These are phyloP conservation scores for Protostelium mycophagum DNA, from an alignment of 78 protist species.

Conservation along the genomic window DNA sequence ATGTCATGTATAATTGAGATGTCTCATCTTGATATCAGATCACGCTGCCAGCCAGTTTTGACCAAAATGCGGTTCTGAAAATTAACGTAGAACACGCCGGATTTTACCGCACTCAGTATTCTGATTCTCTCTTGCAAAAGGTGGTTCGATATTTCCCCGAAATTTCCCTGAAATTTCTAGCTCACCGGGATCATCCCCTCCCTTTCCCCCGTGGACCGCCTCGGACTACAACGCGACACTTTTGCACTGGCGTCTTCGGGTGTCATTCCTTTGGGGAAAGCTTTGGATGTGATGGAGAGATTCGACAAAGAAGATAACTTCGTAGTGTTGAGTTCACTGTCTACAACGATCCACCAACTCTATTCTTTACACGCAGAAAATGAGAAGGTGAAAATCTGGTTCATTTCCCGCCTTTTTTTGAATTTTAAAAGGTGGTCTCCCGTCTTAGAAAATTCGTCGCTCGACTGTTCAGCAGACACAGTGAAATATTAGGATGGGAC, in stretches of 20 bases:
- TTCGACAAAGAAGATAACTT: neutral
- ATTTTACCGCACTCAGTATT: neutral
- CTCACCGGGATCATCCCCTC: neutral
- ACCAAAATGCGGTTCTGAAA: neutral
- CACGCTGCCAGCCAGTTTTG: neutral
- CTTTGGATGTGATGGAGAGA: neutral
- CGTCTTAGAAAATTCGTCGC: no score
- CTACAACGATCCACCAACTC: neutral
- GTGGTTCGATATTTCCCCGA: neutral
- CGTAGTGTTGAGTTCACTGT: neutral
- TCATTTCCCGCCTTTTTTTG: neutral
- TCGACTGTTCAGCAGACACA: no score
- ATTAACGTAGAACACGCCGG: neutral
- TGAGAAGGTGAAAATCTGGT: neutral
- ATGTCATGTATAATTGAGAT: no score
- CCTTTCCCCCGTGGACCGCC: neutral
- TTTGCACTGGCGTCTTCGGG: neutral
- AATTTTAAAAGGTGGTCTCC: no score
- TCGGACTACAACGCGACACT: neutral
- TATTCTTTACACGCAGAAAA: neutral
- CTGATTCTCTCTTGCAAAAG: neutral
- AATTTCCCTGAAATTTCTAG: neutral
- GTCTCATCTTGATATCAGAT: neutral
- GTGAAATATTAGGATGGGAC: no score
- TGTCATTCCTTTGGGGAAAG: neutral